Conservation (phyloP, 108 stramenopile genomes). For the Nitzschia sp. region DNA sequence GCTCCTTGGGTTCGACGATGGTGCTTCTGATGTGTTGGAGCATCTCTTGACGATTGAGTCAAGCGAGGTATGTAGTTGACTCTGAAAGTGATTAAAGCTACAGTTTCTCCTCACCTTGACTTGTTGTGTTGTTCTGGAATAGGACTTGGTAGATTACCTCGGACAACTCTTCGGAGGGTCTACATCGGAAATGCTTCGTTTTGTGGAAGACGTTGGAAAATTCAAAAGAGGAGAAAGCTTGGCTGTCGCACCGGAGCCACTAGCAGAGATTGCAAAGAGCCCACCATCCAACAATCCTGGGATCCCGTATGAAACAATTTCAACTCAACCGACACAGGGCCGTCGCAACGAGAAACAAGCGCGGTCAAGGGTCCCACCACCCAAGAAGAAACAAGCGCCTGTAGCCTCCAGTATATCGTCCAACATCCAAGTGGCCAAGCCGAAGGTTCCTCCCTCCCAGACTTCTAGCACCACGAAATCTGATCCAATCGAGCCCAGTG, state of each 20-base stretch:
- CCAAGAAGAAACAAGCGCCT: background rate
- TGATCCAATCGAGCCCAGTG: too few species aligned
- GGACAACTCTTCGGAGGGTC: constrained; percentile 39
- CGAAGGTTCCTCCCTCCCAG: too few species aligned
- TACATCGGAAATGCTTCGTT: constrained; percentile 18
- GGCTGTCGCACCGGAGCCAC: too few species aligned
- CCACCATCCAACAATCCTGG: background rate
- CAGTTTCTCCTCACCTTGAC: background rate
- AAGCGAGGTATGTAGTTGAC: constrained; percentile 32
- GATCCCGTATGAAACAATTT: background rate
- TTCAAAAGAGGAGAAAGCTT: constrained; percentile 40
- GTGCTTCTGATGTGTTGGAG: constrained; percentile 53
- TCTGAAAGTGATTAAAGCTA: too few species aligned
- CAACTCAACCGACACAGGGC: background rate
- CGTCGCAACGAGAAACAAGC: constrained; percentile 1
- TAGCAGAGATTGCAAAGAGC: constrained; percentile 6
- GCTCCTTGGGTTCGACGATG: constrained; percentile 60
- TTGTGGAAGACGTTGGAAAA: constrained; percentile 41
- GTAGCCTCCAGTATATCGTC: background rate
- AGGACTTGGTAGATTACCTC: constrained; percentile 52
- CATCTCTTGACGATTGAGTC: constrained; percentile 58
- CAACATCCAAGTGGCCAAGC: background rate
- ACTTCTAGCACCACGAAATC: too few species aligned
- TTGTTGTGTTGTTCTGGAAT: background rate
- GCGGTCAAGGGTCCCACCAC: constrained; percentile 8